These are phyloP conservation scores for Uronychia binucleata DNA, from an alignment of 73 alveolate species.

Conservation along the genomic window DNA sequence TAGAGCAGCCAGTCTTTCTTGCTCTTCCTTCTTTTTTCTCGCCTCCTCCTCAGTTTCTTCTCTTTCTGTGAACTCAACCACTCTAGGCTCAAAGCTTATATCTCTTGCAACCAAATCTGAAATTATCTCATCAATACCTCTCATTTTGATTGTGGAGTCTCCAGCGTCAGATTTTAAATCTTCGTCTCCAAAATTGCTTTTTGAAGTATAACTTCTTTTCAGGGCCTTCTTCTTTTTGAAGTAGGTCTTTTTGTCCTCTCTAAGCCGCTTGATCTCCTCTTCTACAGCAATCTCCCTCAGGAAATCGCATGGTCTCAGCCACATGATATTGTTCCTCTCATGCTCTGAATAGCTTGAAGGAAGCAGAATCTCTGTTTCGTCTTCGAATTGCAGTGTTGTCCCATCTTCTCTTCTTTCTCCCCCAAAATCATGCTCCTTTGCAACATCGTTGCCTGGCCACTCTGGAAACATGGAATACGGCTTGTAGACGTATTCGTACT, in stretches of 20 bases:
- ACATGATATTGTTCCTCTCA: slow-evolving; percentile 59
- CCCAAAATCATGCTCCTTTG: slow-evolving; percentile 53
- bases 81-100: slow-evolving; percentile 23
- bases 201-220: slow-evolving; percentile 13
- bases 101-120: slow-evolving; percentile 37
- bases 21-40: slow-evolving; percentile 76
- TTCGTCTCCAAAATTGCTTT: slow-evolving; percentile 15
- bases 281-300: slow-evolving; percentile 59
- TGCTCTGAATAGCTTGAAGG: slow-evolving; percentile 71
- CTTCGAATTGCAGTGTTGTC: slow-evolving; percentile 40
- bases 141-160: slow-evolving; percentile 41
- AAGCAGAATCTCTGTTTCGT: slow-evolving; percentile 36
- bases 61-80: slow-evolving; percentile 75
- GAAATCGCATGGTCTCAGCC: slow-evolving; percentile 60
- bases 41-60: slow-evolving; percentile 87
- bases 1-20: slow-evolving; percentile 69
- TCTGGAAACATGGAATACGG: slow-evolving; percentile 71
- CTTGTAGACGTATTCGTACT: slow-evolving; percentile 44
- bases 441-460: slow-evolving; percentile 91
- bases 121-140: slow-evolving; percentile 28
- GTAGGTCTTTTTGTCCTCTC: slow-evolving; percentile 39
- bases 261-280: slow-evolving; percentile 36
- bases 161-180: slow-evolving; percentile 6
- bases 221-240: slow-evolving; percentile 26
- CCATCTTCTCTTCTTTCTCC: slow-evolving; percentile 44